Percentiles rank a stretch among this genome's conserved stretches.
phyloP scores from a whole-genome alignment of 208 protist genomes.

The Acanthamoeba culbertsoni region DNA sequence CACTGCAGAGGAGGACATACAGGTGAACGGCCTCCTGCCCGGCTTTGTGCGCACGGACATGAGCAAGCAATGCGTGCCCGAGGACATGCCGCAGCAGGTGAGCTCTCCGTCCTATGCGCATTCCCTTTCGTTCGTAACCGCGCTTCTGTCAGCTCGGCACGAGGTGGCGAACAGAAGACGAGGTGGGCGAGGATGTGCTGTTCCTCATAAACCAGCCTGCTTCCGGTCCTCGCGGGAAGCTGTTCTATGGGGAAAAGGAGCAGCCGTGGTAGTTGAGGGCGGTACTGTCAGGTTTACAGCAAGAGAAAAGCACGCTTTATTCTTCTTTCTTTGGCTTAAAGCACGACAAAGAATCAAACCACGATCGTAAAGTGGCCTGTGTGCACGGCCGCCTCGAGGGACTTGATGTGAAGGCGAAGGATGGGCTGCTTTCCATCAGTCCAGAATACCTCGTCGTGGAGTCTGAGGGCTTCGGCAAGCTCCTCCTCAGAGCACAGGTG shows the following conservation, averaged over 20 bases:
- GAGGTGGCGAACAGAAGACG: neutral
- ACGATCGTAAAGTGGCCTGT: neutral
- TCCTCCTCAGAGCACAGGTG: conserved; percentile 17
- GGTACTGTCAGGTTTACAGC: no score
- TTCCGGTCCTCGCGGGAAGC: neutral
- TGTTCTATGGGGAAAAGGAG: neutral
- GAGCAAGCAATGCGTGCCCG: neutral
- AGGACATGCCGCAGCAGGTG: neutral
- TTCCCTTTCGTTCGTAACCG: neutral
- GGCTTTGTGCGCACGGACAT: neutral
- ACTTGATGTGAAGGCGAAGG: neutral
- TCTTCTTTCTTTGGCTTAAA: no score
- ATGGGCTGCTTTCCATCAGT: neutral
- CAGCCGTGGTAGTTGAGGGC: neutral
- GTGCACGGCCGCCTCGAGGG: neutral
- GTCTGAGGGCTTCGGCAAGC: neutral
- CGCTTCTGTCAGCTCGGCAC: neutral
- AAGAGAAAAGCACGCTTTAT: no score
- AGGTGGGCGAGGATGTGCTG: neutral
- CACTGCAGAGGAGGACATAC: neutral
- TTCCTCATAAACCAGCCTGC: neutral
- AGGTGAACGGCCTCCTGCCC: neutral
- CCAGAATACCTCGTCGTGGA: conserved; percentile 3
- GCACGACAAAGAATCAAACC: neutral
- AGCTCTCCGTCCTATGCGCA: neutral